A percentile compares a stretch with the other conserved stretches of the same genome.
These are phyloP conservation scores for Epichloe bromicola DNA, from an alignment of 2,329 filamentous ascomycete species.

Conservation along the genomic window DNA sequence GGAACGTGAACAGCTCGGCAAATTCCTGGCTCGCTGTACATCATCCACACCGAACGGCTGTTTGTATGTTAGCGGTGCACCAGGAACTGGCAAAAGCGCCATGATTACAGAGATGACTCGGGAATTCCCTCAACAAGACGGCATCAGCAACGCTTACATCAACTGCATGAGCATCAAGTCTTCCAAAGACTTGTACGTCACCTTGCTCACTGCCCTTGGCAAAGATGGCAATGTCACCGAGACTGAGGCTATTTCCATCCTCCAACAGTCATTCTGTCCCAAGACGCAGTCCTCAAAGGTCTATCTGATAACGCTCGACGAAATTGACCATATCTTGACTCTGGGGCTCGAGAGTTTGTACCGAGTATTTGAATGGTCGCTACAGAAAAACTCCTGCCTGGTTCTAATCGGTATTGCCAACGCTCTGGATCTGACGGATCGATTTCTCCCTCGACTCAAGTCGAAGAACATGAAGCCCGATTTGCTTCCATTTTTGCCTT, in stretches of 20 bases:
- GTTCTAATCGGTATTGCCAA: conserved; percentile 90
- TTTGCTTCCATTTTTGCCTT: conserved; percentile 83
- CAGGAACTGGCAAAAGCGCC: conserved; percentile 93
- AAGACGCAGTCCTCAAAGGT: conserved; percentile 42
- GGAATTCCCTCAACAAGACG: conserved; percentile 36
- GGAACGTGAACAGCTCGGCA: conserved; percentile 49
- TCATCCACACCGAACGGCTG: conserved; percentile 57
- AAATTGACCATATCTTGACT: conserved; percentile 87
- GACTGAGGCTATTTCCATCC: conserved; percentile 50
- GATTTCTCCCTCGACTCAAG: conserved; percentile 87
- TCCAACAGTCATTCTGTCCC: conserved; percentile 60
- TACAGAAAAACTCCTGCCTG: conserved; percentile 67
- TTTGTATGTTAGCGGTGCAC: conserved; percentile 88
- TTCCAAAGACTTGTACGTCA: conserved; percentile 72
- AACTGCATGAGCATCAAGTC: conserved; percentile 97
- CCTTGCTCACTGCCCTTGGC: conserved; percentile 57
- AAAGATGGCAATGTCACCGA: conserved; percentile 47
- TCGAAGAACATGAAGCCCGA: conserved; percentile 82
- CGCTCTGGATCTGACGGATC: conserved; percentile 86
- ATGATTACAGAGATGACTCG: conserved; percentile 71
- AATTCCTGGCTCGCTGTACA: conserved; percentile 55
- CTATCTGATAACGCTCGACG: conserved; percentile 81
- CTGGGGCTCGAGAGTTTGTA: conserved; percentile 83
- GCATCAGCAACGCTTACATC: conserved; percentile 62
- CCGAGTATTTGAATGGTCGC: conserved; percentile 90